Evolutionary conservation across 305 asterid species (phyloP), one percentile per base, ranked within the genome.

Genomic region (Fraxinus sp.): DNA sequence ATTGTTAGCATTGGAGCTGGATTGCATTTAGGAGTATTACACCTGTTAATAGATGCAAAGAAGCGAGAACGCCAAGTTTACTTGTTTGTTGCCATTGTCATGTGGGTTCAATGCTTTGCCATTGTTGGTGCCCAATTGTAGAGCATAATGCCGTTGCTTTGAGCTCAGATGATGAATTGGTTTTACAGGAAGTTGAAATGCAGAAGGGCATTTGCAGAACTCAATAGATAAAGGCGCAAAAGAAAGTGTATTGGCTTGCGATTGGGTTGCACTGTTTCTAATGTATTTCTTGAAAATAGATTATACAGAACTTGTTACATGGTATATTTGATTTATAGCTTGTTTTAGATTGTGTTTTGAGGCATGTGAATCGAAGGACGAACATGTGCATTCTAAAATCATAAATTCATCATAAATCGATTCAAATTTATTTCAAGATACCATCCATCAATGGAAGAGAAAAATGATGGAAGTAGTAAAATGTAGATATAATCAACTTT

Each of bases 31-130:
- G 83, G 85, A 83, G 74, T 66, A 77, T 78, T 84, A 80, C 84
- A 79, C 86, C 62, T 89, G 85, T 83, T 84, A 59, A 81, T 83
- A 85, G 85, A 83, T 83, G 82, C 82, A 71, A 81, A 55, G 88
- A 82, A 66, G 74, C 76, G 76, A 33, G 46, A 81, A 84, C 72
- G 46, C 73, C 84, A 77, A 78, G 77, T 62, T 49, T 49, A 78
- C 79, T 18, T 76, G 79, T 30, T 81, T 18, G 16, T 78, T 78
- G 39, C 57, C 81, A 55, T 74, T 70, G 77, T 36, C 59, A 49
- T 32, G 74, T 78, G 76, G 73, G 64, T 79, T 77, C 44, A 22
- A 80, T 74, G 79, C 79, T 82, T 82, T 81, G 57, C 76, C 46
- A 81, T 74, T 76, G 59, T 62, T 78, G 37, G 74, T 82, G 73